Evolutionary conservation across 371 early-diverging fungal species (phyloP).

Genomic region (Actinomucor elegans): DNA sequence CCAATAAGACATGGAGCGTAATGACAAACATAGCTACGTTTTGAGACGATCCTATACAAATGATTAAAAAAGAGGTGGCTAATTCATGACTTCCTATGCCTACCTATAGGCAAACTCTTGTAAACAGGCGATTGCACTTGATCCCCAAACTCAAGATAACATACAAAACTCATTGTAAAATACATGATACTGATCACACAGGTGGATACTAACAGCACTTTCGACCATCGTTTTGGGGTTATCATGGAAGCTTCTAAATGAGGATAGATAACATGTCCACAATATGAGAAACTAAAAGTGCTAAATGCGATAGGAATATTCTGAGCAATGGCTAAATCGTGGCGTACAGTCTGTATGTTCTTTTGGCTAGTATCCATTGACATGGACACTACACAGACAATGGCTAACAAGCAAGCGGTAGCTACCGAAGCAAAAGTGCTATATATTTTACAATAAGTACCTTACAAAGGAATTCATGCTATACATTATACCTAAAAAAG

Average conservation of each 20-base stretch:
- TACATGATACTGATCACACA: slow-evolving; percentile 73
- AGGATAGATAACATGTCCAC: slow-evolving; percentile 80
- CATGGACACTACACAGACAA: slow-evolving; percentile 49
- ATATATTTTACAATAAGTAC: no score
- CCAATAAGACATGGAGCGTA: slow-evolving; percentile 77
- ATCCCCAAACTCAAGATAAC: slow-evolving; percentile 82
- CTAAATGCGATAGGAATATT: slow-evolving; percentile 59
- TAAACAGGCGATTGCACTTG: slow-evolving; percentile 72
- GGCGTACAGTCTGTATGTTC: slow-evolving; percentile 20
- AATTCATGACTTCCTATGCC: no score
- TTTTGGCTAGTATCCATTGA: slow-evolving; percentile 34
- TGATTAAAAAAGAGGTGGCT: no score
- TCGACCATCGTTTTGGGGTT: slow-evolving; percentile 71
- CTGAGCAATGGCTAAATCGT: slow-evolving; percentile 44
- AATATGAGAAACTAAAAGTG: slow-evolving; percentile 76
- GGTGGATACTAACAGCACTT: slow-evolving; percentile 66
- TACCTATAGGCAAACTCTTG: slow-evolving; percentile 67
- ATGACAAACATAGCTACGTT: slow-evolving; percentile 71
- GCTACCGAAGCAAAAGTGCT: slow-evolving; percentile 60
- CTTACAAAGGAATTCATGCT: no score
- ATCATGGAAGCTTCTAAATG: slow-evolving; percentile 83
- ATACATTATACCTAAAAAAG: slow-evolving; percentile 51
- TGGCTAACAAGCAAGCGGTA: slow-evolving; percentile 40
- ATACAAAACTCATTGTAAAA: slow-evolving; percentile 65
- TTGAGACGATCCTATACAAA: slow-evolving; percentile 50